Evolutionary conservation across 495 filamentous ascomycete species (phyloP), one percentile per base, ranked within the genome.

Genomic region (Haplographium delicatum): DNA sequence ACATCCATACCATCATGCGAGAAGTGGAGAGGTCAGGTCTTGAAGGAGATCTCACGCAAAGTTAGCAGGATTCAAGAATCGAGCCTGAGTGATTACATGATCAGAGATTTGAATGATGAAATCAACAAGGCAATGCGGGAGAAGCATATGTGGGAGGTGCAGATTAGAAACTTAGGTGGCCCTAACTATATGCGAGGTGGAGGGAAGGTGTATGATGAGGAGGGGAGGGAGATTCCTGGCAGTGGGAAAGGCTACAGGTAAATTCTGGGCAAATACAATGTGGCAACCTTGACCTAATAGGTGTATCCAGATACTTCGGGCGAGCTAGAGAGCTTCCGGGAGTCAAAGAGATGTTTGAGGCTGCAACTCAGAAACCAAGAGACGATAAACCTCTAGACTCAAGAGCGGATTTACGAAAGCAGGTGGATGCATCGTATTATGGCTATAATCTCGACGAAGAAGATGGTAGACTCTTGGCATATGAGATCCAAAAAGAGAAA

Each of bases 111-210:
- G 57, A 98, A 98, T 69, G 93, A 98, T 68, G 94, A 98, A 71
- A 95, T 98, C 75, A 98, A 98, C 72, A 95, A 95, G 69, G 79
- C 94, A 42, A 96, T 98, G 87, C 84, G 89, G 44, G 93, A 98
- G 76, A 98, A 98, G 68, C 86, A 89, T 72, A 87, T 93, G 77
- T 98, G 93, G 93, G 93, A 98, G 70, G 80, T 89, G 65, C 93
- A 95, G 68, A 96, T 98, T 48, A 79, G 90, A 35, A 89, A 91
- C 57, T 67, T 97, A 26, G 94, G 94, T 38, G 93, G 93, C 11
- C 94, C 94, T 33, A 97, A 96, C 69, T 98, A 96, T 66, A 97
- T 94, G 91, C 77, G 93, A n/a, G 88, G 83, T 10, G 89, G 82
- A 25, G 60, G 56, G 35, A 79, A 85, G 51, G 82, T 95, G 24